Evolutionary conservation across 164 flowering plant species (phyloP).

Genomic region (Macadamia tetraphylla): DNA sequence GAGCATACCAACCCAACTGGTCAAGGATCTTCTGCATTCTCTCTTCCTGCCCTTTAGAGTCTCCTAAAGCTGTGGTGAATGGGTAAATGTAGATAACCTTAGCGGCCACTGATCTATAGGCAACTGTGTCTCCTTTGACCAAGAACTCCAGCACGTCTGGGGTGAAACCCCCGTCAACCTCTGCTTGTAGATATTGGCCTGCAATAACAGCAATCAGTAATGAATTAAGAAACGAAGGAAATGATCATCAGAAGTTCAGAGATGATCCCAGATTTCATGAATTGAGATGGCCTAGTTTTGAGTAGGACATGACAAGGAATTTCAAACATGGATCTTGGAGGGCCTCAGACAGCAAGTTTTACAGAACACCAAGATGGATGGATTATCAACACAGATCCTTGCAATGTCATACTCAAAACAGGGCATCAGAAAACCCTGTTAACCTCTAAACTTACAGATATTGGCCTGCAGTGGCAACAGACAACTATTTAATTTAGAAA

Average conservation of each 20-base stretch:
- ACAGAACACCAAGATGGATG: no score
- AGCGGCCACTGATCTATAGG: constrained; percentile 71
- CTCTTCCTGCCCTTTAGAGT: constrained; percentile 85
- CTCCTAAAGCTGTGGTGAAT: constrained; percentile 89
- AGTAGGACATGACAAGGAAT: no score
- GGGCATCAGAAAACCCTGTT: no score
- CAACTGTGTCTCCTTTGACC: constrained; percentile 75
- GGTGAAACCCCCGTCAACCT: constrained; percentile 83
- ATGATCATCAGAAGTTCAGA: neutral
- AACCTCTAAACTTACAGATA: no score
- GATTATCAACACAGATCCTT: no score
- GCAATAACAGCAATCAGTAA: neutral
- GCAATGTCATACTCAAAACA: no score
- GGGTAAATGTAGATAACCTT: constrained; percentile 89
- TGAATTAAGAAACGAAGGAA: neutral
- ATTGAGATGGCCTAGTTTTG: no score
- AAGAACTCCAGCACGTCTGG: constrained; percentile 81
- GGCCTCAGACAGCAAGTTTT: no score
- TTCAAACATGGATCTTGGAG: no score
- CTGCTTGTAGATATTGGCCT: constrained; percentile 81
- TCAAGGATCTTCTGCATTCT: constrained; percentile 68
- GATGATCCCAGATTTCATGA: no score
- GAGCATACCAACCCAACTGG: constrained; percentile 80
- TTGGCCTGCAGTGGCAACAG: no score
- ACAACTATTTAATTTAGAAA: no score